phyloP scores from a whole-genome alignment of 306 rosid species.

The Nissolia schottii region DNA sequence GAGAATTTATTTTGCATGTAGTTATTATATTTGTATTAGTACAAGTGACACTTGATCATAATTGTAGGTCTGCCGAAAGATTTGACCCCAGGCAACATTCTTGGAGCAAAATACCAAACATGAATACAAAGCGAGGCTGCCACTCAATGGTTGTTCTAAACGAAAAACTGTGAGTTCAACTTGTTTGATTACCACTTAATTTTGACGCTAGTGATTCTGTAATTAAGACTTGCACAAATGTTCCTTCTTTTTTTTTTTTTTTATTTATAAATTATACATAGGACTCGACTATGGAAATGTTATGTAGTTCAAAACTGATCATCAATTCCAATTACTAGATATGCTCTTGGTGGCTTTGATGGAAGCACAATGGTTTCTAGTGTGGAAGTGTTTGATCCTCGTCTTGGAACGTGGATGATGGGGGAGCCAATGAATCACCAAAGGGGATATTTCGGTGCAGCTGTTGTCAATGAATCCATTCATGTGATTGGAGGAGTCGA shows the following conservation, averaged over 20 bases:
- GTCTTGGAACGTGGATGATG: conserved; percentile 40
- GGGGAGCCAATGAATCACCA: conserved; percentile 39
- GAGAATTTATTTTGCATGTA: background rate
- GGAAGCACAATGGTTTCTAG: conserved; percentile 41
- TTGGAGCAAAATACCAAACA: conserved; percentile 50
- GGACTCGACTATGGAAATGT: background rate
- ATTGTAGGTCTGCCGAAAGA: conserved; percentile 56
- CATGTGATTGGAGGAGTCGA: conserved; percentile 37
- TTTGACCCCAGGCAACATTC: conserved; percentile 67
- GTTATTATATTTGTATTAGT: background rate
- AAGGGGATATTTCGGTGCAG: conserved; percentile 38
- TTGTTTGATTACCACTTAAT: background rate
- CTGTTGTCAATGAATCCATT: conserved; percentile 37
- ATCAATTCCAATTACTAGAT: conserved; percentile 31
- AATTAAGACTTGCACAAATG: background rate
- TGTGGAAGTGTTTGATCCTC: conserved; percentile 54
- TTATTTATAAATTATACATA: background rate
- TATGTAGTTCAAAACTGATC: background rate
- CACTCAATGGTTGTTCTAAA: conserved; percentile 43
- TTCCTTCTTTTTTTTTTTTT: too few species aligned
- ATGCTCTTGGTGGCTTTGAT: conserved; percentile 53
- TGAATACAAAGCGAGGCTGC: conserved; percentile 36
- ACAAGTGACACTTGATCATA: background rate
- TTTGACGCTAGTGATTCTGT: background rate
- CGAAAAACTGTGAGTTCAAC: conserved; percentile 51